Base-by-base conservation (phyloP, 2,329 filamentous ascomycete genomes). In the Colletotrichum euphorbiae region DNA sequence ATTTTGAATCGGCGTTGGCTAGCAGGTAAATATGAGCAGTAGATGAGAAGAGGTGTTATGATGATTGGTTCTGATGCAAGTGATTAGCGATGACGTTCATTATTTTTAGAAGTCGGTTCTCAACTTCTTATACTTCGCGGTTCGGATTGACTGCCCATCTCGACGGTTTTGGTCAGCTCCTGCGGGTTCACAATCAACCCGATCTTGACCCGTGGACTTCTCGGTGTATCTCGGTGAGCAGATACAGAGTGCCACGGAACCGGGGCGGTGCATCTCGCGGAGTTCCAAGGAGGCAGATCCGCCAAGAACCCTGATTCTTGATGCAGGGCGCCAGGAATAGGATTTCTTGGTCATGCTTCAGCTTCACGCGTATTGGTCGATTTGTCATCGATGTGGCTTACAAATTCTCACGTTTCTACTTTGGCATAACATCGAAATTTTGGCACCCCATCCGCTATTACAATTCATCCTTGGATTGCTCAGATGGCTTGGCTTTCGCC, bases 391-490 rank as follows among this genome's bases (percentile, higher is more conserved):
- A 8, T n/a, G 13, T 45, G 13, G 42, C 7, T 19, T 45, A 45
- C 8, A 19, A 45, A 45, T n/a, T 3, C 13, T 19, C n/a, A 19
- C 42, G 15, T 8, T 5, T 45, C 7, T 17, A 28, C 4, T 7
- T 28, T 2, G 28, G 1, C n/a, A n/a, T n/a, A n/a, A n/a, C n/a
- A 28, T 6, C 28, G 28, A 8, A 28, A 28, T 28, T 28, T 4
- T 28, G 28, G 6, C 28, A 28, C 28, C 28, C 6, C 28, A 28
- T 7, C 51, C 51, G 36, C n/a, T 12, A 12, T 54, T 17, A 13
- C 31, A 24, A 12, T 45, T 36, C 57, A 68, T 68, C 65, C 54
- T 64, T 54, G 54, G 19, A 56, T 43, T 51, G 36, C 36, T 55
- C 12, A 1, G 51, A 60, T 45, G 55, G 24, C 48, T 21, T 40